A percentile compares a stretch with the other conserved stretches of the same genome.
Conservation (phyloP, 306 rosid genomes). For the Astragalus membranaceus region DNA sequence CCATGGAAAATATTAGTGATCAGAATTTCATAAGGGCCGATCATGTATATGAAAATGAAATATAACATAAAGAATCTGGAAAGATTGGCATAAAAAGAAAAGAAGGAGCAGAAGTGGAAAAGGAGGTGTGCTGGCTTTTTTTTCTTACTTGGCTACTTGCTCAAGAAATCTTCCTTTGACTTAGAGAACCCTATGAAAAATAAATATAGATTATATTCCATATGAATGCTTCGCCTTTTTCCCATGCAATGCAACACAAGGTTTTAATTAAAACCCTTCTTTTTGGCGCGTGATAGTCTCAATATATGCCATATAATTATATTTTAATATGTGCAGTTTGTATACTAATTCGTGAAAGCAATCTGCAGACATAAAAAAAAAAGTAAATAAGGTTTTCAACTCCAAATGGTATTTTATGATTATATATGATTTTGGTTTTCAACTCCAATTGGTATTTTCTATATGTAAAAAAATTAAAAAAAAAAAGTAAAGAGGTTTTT, state of each 20-base stretch:
- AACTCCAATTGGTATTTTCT: background rate
- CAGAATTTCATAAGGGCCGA: background rate
- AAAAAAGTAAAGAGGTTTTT: background rate
- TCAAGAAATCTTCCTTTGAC: conserved; percentile 88
- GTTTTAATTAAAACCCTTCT: conserved; percentile 6
- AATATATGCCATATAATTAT: background rate
- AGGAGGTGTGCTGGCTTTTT: conserved; percentile 53
- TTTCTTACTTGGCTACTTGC: conserved; percentile 67
- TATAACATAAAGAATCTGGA: conserved; percentile 40
- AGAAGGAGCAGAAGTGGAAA: conserved; percentile 32
- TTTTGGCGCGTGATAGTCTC: conserved; percentile 24
- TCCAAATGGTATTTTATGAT: background rate
- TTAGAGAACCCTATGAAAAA: conserved; percentile 35
- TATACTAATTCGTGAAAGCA: background rate
- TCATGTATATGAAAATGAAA: conserved; percentile 19
- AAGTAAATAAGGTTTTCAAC: background rate
- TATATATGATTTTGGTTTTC: background rate
- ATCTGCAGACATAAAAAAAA: background rate
- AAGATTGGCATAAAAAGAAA: conserved; percentile 34
- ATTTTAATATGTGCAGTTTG: background rate
- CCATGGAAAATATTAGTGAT: background rate
- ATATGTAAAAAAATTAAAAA: background rate
- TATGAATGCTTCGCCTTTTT: conserved; percentile 26
- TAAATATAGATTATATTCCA: conserved; percentile 31
- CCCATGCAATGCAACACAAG: conserved; percentile 16